These are phyloP conservation scores for Taphrina pruni DNA, from an alignment of 1,139 yeast species.

Conservation along the genomic window DNA sequence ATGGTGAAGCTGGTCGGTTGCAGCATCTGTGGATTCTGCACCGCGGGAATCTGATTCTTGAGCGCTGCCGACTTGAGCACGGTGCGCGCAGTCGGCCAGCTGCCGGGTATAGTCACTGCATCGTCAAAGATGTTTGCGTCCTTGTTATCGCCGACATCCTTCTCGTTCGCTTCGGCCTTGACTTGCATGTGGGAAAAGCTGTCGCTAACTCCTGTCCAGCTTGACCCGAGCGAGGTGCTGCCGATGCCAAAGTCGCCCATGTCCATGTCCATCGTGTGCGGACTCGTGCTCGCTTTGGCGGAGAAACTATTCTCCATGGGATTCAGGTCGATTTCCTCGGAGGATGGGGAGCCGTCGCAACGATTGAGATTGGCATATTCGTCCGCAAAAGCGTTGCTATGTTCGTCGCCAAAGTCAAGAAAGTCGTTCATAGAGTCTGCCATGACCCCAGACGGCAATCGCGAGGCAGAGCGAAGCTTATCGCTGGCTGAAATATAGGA, in stretches of 20 bases:
- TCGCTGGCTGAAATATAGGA: background rate
- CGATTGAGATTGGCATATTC: slow-evolving; percentile 35
- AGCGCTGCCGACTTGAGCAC: slow-evolving; percentile 12
- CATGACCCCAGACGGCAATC: slow-evolving; percentile 3
- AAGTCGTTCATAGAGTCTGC: slow-evolving; percentile 34
- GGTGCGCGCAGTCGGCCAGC: slow-evolving; percentile 30
- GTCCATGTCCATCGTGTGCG: slow-evolving; percentile 8
- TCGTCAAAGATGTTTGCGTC: background rate
- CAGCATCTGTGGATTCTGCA: background rate
- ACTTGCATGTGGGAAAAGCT: slow-evolving; percentile 38
- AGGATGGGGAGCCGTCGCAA: slow-evolving; percentile 31
- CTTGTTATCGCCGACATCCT: background rate
- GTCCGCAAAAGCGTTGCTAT: slow-evolving; percentile 31
- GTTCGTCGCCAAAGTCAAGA: slow-evolving; percentile 38
- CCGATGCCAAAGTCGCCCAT: slow-evolving; percentile 24
- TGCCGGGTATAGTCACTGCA: slow-evolving; percentile 32
- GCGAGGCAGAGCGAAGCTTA: background rate
- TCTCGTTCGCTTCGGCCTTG: slow-evolving; percentile 6
- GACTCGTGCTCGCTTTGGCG: slow-evolving; percentile 6
- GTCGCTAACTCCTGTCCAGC: slow-evolving; percentile 36
- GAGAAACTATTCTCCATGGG: slow-evolving; percentile 21
- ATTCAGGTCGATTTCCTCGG: slow-evolving; percentile 28
- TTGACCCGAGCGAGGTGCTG: slow-evolving; percentile 15
- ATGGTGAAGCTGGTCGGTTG: slow-evolving; percentile 34
- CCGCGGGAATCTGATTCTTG: slow-evolving; percentile 6